Evolutionary conservation across 73 alveolate genomes (phyloP).

Genomic region (Tetrahymena thermophila): DNA sequence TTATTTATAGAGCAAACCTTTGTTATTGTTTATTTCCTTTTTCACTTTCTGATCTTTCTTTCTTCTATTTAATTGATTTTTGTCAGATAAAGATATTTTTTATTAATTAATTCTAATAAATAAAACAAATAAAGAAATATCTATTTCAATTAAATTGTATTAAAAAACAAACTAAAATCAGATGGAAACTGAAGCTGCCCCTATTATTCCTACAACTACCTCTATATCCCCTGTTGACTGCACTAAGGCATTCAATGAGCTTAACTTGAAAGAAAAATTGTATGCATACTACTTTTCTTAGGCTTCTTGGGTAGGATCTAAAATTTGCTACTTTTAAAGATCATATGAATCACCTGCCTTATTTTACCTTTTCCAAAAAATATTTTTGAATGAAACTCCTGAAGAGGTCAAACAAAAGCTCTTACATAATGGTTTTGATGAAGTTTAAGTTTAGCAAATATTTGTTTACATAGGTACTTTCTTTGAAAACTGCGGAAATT

Average conservation of each 20-base stretch:
- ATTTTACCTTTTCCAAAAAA: conserved; percentile 75
- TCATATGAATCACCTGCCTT: conserved; percentile 94
- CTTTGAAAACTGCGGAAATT: conserved; percentile 82
- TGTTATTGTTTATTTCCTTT: too few species aligned
- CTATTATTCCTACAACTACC: not conserved
- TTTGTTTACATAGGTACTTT: conserved; percentile 73
- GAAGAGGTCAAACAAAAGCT: conserved; percentile 43
- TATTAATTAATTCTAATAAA: too few species aligned
- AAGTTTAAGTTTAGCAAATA: conserved; percentile 49
- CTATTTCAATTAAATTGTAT: not conserved
- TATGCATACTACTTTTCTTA: conserved; percentile 80
- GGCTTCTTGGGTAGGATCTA: conserved; percentile 94
- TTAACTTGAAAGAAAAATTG: conserved; percentile 62
- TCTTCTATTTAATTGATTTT: too few species aligned
- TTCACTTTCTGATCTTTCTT: too few species aligned
- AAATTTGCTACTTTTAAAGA: conserved; percentile 70
- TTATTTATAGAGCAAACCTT: too few species aligned
- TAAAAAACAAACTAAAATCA: not conserved
- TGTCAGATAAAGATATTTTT: too few species aligned
- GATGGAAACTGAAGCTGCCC: not conserved
- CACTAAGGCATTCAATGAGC: not conserved
- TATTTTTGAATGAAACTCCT: conserved; percentile 41
- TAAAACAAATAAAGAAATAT: not conserved
- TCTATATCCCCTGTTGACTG: not conserved
- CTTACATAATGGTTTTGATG: conserved; percentile 49